phyloP scores from a whole-genome alignment of 2,329 filamentous ascomycete species.

The Corinectria fuckeliana region DNA sequence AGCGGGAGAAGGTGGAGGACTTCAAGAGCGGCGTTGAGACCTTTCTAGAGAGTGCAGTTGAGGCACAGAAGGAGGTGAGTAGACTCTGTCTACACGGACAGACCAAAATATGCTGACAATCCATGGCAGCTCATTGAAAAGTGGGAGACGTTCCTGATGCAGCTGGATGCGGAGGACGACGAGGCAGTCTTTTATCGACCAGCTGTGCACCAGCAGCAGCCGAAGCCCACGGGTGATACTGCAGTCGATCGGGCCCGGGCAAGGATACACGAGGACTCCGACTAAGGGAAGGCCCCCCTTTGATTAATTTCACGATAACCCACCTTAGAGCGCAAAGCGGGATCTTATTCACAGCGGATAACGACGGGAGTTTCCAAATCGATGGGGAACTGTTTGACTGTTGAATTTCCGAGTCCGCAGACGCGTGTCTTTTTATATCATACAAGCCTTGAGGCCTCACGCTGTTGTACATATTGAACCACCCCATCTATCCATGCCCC shows the following conservation, averaged over 20 bases:
- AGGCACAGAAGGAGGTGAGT: slow-evolving; percentile 96
- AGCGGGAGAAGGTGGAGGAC: slow-evolving; percentile 97
- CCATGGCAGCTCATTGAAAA: slow-evolving; percentile 72
- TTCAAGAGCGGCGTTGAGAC: slow-evolving; percentile 99
- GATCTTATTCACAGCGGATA: slow-evolving; percentile 5
- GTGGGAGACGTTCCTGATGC: slow-evolving; percentile 98
- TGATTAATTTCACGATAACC: slow-evolving; percentile 22
- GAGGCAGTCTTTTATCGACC: slow-evolving; percentile 71
- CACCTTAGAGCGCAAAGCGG: slow-evolving; percentile 17
- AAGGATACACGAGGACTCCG: slow-evolving; percentile 65
- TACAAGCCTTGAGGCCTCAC: slow-evolving; percentile 43
- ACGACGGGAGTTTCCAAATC: slow-evolving; percentile 16
- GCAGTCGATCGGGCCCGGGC: slow-evolving; percentile 66
- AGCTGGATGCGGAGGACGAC: slow-evolving; percentile 92
- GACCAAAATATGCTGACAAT: slow-evolving; percentile 32
- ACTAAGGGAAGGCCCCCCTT: slow-evolving; percentile 46
- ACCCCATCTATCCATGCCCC: slow-evolving; percentile 29
- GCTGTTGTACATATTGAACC: slow-evolving; percentile 45
- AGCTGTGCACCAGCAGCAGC: slow-evolving; percentile 59
- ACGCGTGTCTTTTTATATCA: slow-evolving; percentile 43
- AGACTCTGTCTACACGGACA: neutral
- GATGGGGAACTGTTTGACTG: slow-evolving; percentile 24
- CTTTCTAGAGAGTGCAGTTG: slow-evolving; percentile 94
- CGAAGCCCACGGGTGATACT: slow-evolving; percentile 62
- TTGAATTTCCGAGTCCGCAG: slow-evolving; percentile 36